Evolutionary conservation across 2,329 filamentous ascomycete species (phyloP), one percentile per base, ranked within the genome.

Genomic region (Microsporum canis): DNA sequence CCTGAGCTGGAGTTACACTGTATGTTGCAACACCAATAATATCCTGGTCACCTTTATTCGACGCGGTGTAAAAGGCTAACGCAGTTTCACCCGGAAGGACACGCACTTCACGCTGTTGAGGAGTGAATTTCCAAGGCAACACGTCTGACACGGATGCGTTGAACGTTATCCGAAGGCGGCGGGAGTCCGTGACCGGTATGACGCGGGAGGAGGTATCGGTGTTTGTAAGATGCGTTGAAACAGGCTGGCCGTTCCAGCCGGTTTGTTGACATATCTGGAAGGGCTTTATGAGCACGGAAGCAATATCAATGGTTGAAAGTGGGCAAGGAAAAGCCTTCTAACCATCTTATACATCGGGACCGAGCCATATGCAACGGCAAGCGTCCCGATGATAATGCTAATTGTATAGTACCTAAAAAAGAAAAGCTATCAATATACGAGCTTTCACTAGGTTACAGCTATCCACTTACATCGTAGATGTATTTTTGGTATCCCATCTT

Each of bases 1-100:
- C 91, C 76, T 99, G 94, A 2, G 85, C 94, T 0, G 94, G 94
- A 2, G 92, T 96, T 34, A 99, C 95, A 71, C 89, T 95, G 76
- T 99, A 99, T 5, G 94, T 99, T 8, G 94, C 94, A 49, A 99
- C 91, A 56, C 94, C 94, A 70, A 99, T 97, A 68, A 99, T 97
- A 77, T 99, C 95, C 65, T 88, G 84, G 65, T 89, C 84, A 63
- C 88, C 89, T 66, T 84, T 87, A 78, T 99, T 99, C 61, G 91
- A 96, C 10, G 94, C 94, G 5, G 90, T 99, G 77, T 96, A 99
- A 74, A 99, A 99, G 2, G 95, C 94, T 66, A 99, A 80, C 3
- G 94, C 94, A 2, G 94, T 99, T 79, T 99, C 94, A 65, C 95
- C 95, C 0, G 94, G 95, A 1, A 97, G 80, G 0, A 99, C 92